Evolutionary conservation across 306 rosid species (phyloP).

Genomic region (Citrullus amarus): DNA sequence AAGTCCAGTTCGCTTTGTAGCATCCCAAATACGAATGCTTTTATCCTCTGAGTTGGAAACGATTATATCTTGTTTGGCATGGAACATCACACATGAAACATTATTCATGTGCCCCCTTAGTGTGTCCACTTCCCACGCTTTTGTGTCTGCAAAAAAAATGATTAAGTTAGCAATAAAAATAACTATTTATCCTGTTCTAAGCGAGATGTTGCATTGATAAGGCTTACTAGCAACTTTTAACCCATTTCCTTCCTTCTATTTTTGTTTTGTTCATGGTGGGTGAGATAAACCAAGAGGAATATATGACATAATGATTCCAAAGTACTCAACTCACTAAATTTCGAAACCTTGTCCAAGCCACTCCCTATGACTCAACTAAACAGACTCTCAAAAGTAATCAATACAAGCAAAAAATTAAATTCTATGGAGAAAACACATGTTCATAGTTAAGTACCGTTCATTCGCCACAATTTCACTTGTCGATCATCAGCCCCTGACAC

Average conservation of each 20-base stretch:
- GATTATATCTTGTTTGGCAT: conserved; percentile 86
- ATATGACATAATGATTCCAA: neutral
- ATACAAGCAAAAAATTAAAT: neutral
- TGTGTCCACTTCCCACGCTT: conserved; percentile 98
- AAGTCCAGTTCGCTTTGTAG: conserved; percentile 79
- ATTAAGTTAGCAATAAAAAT: neutral
- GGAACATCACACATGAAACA: conserved; percentile 93
- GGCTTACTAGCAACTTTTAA: neutral
- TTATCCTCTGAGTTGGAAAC: conserved; percentile 95
- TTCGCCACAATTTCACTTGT: conserved; percentile 90
- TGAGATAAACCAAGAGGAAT: neutral
- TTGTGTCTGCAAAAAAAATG: conserved; percentile 51
- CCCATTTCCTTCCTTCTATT: neutral
- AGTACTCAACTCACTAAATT: neutral
- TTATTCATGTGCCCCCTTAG: conserved; percentile 95
- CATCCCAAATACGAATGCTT: conserved; percentile 95
- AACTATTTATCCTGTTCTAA: neutral
- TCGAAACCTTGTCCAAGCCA: neutral
- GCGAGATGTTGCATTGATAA: neutral
- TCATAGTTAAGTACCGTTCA: conserved; percentile 50
- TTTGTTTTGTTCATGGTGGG: neutral
- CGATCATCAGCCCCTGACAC: conserved; percentile 97
- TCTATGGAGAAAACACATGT: neutral
- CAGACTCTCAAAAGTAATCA: neutral
- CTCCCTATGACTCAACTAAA: neutral